These are phyloP conservation scores for Paramecium biaurelia DNA, from an alignment of 73 alveolate species.

Conservation along the genomic window DNA sequence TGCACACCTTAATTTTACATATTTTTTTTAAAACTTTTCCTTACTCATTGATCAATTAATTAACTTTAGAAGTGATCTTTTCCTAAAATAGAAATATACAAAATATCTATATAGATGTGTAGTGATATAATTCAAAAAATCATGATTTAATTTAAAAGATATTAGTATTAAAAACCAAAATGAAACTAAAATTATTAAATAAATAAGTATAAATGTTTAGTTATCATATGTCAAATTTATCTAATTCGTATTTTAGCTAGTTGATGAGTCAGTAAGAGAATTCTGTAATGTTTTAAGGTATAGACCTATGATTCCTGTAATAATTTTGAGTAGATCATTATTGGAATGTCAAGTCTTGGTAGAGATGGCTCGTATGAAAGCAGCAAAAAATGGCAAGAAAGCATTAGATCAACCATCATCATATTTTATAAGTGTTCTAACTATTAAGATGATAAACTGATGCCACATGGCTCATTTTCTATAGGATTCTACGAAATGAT, in stretches of 20 bases:
- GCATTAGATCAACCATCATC: slow-evolving; percentile 18
- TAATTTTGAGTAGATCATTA: neutral
- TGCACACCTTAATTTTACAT: too few relatives aligned
- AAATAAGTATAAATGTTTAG: too few relatives aligned
- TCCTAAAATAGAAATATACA: too few relatives aligned
- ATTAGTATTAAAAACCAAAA: too few relatives aligned
- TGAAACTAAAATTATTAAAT: too few relatives aligned
- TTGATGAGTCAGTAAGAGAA: neutral
- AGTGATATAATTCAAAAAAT: too few relatives aligned
- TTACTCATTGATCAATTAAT: too few relatives aligned
- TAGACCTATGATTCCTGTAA: neutral
- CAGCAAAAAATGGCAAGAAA: neutral
- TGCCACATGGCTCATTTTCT: neutral
- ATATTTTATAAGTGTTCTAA: neutral
- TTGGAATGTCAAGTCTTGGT: slow-evolving; percentile 1
- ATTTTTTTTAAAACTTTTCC: too few relatives aligned
- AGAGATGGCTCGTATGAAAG: neutral
- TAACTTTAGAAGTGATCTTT: too few relatives aligned
- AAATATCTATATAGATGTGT: too few relatives aligned
- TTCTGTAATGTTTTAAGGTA: neutral
- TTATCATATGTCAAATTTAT: too few relatives aligned
- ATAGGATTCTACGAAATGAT: slow-evolving; percentile 6
- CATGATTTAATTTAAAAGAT: too few relatives aligned
- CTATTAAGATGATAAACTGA: neutral
- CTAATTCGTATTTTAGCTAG: neutral